A percentile compares a stretch with the other conserved stretches of the same genome.
Conservation (phyloP, 768 basidiomycete species). For the Butyriboletus loyo region DNA sequence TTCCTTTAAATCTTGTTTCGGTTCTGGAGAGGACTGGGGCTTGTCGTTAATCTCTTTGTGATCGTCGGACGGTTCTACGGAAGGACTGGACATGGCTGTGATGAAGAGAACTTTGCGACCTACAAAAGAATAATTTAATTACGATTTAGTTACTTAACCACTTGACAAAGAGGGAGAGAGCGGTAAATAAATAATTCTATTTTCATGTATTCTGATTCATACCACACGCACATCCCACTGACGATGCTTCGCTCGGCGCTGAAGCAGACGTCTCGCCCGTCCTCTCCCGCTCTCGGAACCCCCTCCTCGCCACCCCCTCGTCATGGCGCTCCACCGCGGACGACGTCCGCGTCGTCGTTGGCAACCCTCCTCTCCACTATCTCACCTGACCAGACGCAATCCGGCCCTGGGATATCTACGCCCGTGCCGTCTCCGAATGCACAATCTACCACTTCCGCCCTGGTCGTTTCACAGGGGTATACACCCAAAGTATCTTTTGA, state of each 20-base stretch:
- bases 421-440: slow-evolving; percentile 17
- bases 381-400: slow-evolving; percentile 15
- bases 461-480: slow-evolving; percentile 32
- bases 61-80: neutral
- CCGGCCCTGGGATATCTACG: slow-evolving; percentile 10
- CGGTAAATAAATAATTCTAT: slow-evolving; percentile 6
- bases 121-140: no score
- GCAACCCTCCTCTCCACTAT: slow-evolving; percentile 20
- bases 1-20: slow-evolving; percentile 1
- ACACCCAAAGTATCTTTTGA: slow-evolving; percentile 70
- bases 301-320: slow-evolving; percentile 27
- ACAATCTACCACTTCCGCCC: slow-evolving; percentile 12
- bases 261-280: slow-evolving; percentile 39
- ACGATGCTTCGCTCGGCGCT: slow-evolving; percentile 50
- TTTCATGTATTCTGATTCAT: neutral
- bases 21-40: neutral
- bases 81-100: slow-evolving; percentile 16
- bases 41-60: neutral
- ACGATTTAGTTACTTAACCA: neutral
- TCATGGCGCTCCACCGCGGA: slow-evolving; percentile 12
- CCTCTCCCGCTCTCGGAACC: slow-evolving; percentile 13
- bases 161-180: neutral
- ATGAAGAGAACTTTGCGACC: neutral
- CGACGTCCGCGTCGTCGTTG: slow-evolving; percentile 18
- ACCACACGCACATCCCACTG: slow-evolving; percentile 12